A percentile compares a stretch with the other conserved stretches of the same genome.
phyloP scores from a whole-genome alignment of 2,329 filamentous ascomycete genomes.

The Xylariales sp. region DNA sequence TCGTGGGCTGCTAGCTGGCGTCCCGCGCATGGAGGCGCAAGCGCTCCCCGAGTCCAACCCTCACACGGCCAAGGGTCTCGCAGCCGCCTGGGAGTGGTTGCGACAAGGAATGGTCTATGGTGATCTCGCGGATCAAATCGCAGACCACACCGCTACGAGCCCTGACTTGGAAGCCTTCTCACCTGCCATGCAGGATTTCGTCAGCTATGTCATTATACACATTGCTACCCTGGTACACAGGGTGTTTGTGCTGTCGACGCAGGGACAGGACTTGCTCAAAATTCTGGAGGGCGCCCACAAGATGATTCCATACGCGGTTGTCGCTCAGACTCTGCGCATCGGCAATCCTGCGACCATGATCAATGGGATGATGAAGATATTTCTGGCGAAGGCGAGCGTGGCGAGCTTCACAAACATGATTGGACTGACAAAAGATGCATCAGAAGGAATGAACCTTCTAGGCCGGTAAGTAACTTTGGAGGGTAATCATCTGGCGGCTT shows the following conservation, averaged over 20 bases:
- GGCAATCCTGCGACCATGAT: slow-evolving; percentile 83
- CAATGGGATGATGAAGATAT: slow-evolving; percentile 65
- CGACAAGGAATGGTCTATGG: slow-evolving; percentile 65
- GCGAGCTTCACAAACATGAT: slow-evolving; percentile 75
- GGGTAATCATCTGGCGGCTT: no score
- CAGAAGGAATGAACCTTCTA: slow-evolving; percentile 77
- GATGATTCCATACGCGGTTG: slow-evolving; percentile 66
- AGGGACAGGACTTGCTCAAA: slow-evolving; percentile 70
- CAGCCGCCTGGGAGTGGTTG: slow-evolving; percentile 62
- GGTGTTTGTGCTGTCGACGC: slow-evolving; percentile 66
- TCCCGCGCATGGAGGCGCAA: slow-evolving; percentile 23
- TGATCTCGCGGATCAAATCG: slow-evolving; percentile 60
- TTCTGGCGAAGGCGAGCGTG: slow-evolving; percentile 75
- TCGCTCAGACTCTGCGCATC: slow-evolving; percentile 69
- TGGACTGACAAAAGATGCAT: slow-evolving; percentile 63
- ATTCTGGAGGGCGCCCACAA: slow-evolving; percentile 67
- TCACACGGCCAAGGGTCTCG: slow-evolving; percentile 54
- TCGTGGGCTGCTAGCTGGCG: slow-evolving; percentile 61
- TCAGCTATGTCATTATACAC: slow-evolving; percentile 53
- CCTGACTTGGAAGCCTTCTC: slow-evolving; percentile 61
- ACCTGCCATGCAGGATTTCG: slow-evolving; percentile 56
- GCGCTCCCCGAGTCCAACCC: not conserved
- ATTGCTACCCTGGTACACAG: slow-evolving; percentile 72
- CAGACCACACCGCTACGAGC: slow-evolving; percentile 55
- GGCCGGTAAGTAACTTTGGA: no score